Evolutionary conservation across 2,329 filamentous ascomycete genomes (phyloP).

Genomic region (Neonectria faginata): DNA sequence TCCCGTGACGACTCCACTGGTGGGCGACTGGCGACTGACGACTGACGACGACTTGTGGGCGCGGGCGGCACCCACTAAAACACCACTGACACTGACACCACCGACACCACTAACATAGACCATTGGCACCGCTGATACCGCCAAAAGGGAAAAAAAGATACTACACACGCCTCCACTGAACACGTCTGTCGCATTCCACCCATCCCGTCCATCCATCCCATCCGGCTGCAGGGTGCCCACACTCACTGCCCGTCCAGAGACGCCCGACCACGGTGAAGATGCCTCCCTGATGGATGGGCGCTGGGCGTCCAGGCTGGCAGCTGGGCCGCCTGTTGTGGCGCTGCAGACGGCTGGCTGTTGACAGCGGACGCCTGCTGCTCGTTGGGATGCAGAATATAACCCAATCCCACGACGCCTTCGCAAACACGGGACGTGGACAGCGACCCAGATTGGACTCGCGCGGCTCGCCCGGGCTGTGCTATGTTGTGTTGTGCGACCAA

Average conservation of each 20-base stretch:
- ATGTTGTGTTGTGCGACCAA: conserved; percentile 13
- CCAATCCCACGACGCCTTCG: conserved; percentile 23
- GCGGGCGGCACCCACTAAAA: conserved; percentile 22
- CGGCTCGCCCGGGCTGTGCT: conserved; percentile 29
- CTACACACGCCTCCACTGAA: neutral
- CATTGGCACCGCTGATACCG: conserved; percentile 5
- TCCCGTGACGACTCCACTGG: conserved; percentile 19
- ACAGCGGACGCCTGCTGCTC: conserved; percentile 1
- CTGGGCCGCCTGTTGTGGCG: conserved; percentile 20
- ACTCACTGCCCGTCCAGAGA: neutral
- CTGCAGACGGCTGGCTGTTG: conserved; percentile 18
- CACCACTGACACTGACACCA: conserved; percentile 14
- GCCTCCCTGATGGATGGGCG: neutral
- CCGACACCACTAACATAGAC: conserved; percentile 2
- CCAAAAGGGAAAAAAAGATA: neutral
- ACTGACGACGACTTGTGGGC: conserved; percentile 10
- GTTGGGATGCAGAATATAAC: conserved; percentile 1
- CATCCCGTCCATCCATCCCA: conserved; percentile 1
- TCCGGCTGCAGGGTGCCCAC: conserved; percentile 14
- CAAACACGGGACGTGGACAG: conserved; percentile 19
- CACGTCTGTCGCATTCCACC: conserved; percentile 1
- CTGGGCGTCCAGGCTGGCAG: neutral
- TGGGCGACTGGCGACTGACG: conserved; percentile 17
- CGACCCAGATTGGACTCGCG: neutral
- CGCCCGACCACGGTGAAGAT: conserved; percentile 23